Percentiles rank a stretch among this genome's conserved stretches.
These are phyloP conservation scores for Eugenia klotzschiana DNA, from an alignment of 441 rosid species.

Conservation along the genomic window DNA sequence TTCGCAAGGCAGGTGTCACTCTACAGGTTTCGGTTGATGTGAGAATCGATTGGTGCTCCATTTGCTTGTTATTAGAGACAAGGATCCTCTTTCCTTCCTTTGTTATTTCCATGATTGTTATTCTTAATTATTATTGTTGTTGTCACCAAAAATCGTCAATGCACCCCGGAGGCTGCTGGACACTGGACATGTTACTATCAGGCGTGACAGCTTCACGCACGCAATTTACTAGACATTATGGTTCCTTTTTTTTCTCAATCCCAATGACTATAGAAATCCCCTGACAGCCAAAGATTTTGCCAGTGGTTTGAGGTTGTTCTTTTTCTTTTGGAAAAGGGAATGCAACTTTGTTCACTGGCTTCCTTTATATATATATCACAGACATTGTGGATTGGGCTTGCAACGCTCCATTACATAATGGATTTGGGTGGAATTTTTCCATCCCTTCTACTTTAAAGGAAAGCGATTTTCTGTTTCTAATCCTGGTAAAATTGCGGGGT, in stretches of 20 bases:
- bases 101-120: neutral
- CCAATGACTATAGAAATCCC: neutral
- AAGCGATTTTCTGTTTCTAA: neutral
- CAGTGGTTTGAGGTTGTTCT: neutral
- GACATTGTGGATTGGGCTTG: neutral
- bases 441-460: neutral
- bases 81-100: neutral
- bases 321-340: neutral
- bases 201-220: neutral
- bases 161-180: neutral
- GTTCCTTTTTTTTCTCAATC: neutral
- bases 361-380: neutral
- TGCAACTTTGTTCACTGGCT: neutral
- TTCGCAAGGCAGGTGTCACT: neutral
- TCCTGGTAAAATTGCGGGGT: neutral
- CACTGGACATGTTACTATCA: neutral
- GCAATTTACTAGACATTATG: neutral
- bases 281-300: neutral
- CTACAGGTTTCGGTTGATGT: neutral
- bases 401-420: neutral
- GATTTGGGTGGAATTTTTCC: neutral
- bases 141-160: neutral
- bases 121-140: neutral
- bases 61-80: neutral
- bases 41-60: neutral